These are phyloP conservation scores for Tieghemostelium lacteum DNA, from an alignment of 78 protist genomes.

Conservation along the genomic window DNA sequence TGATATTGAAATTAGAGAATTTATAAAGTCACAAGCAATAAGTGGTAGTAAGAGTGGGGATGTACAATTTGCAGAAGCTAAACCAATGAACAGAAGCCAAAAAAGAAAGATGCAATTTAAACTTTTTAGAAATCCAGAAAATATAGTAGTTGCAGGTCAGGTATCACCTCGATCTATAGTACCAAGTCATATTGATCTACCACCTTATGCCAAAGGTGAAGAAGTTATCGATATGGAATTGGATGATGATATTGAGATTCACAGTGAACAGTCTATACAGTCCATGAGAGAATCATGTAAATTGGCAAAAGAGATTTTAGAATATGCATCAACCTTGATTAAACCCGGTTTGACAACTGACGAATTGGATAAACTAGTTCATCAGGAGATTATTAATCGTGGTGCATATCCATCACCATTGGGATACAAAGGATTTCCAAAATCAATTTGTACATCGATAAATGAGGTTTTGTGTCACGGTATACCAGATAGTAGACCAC, in stretches of 20 bases:
- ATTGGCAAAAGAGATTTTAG: slow-evolving; percentile 80
- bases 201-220: slow-evolving; percentile 47
- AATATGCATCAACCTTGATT: slow-evolving; percentile 84
- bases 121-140: slow-evolving; percentile 7
- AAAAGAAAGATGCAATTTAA: slow-evolving; percentile 3
- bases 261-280: not conserved
- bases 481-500: slow-evolving; percentile 94
- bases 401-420: slow-evolving; percentile 97
- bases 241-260: slow-evolving; percentile 43
- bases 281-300: slow-evolving; percentile 38
- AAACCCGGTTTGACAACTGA: slow-evolving; percentile 91
- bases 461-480: slow-evolving; percentile 98
- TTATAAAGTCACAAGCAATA: slow-evolving; percentile 1
- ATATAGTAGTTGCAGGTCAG: slow-evolving; percentile 6
- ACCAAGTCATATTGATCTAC: slow-evolving; percentile 9
- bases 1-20: not conserved
- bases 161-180: slow-evolving; percentile 26
- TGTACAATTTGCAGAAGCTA: not conserved
- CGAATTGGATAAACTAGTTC: slow-evolving; percentile 91
- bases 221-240: slow-evolving; percentile 11
- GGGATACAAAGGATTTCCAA: slow-evolving; percentile 93
- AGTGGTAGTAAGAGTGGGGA: not conserved
- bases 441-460: slow-evolving; percentile 92
- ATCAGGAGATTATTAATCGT: slow-evolving; percentile 84
- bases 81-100: slow-evolving; percentile 41